These are phyloP conservation scores for Cercospora citrullina DNA, from an alignment of 2,329 filamentous ascomycete genomes.

Conservation along the genomic window DNA sequence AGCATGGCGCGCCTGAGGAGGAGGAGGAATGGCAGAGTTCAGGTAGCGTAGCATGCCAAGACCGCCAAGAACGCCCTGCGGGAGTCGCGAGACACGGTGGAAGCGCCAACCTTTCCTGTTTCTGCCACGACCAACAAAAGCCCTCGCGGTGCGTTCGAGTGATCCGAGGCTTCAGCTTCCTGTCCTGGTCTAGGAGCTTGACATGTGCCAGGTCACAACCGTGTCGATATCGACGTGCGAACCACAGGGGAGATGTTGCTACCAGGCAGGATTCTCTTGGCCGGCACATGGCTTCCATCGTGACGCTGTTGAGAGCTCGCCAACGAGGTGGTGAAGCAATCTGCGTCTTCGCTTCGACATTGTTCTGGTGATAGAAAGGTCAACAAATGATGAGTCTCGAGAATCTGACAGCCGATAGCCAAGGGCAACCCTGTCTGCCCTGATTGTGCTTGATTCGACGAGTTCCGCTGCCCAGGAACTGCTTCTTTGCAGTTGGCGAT, in stretches of 20 bases:
- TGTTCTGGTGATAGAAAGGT: too few relatives aligned
- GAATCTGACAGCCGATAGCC: background rate
- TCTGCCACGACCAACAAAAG: conserved; percentile 6
- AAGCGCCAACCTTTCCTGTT: conserved; percentile 10
- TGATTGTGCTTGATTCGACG: background rate
- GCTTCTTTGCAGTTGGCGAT: conserved; percentile 2
- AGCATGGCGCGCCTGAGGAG: background rate
- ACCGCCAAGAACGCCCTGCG: background rate
- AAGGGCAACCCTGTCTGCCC: background rate
- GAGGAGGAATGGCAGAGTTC: background rate
- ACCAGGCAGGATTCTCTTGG: too few relatives aligned
- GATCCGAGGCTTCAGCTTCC: conserved; percentile 5
- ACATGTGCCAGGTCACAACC: background rate
- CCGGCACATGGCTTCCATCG: too few relatives aligned
- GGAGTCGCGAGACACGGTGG: background rate
- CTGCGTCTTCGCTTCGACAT: too few relatives aligned
- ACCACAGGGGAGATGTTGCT: background rate
- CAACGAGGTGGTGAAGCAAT: too few relatives aligned
- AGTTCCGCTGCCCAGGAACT: background rate
- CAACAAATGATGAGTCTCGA: background rate
- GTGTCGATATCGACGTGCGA: background rate
- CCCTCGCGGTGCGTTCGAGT: background rate
- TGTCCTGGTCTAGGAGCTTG: background rate
- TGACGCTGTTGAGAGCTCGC: too few relatives aligned
- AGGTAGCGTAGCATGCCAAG: background rate